Base-by-base conservation (phyloP, 2,329 filamentous ascomycete species). In the Neonectria neomacrospora region DNA sequence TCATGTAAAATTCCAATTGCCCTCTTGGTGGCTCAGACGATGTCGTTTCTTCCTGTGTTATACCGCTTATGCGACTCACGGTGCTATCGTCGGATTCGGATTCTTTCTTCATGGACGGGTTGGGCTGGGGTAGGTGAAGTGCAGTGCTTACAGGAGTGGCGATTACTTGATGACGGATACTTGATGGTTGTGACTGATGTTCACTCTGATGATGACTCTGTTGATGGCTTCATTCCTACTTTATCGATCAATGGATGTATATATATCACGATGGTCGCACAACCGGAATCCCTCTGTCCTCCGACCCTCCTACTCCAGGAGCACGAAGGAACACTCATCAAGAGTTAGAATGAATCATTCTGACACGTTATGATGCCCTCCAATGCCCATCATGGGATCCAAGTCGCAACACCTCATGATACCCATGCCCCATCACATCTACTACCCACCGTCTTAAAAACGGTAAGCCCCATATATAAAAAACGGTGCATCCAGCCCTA, bases 301-400 rank as follows among this genome's bases (percentile, higher is more conserved):
- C 14, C 14, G 3, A 6, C 16, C 14, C 28, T 10, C 23, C 26
- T 14, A 26, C 10, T 26, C 26, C 16, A 5, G 2, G 14, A 9
- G 11, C 6, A 12, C 23, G n/a, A 20, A 20, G 5, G 22, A 28
- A 22, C 26, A 41, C 32, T 48, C 62, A 58, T 53, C 41, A 30
- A 65, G 69, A 72, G 59, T 23, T 30, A 68, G 22, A 62, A 71
- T 75, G 71, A 74, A 63, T 71, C 73, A 74, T 70, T 50, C 52
- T 74, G 66, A 69, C 39, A n/a, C 26, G 22, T 44, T 47, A 32
- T 56, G 61, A 66, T 64, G 32, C 18, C 63, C 58, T 41, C n/a
- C 9, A 14, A 5, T n/a, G 37, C 4, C n/a, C 37, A 18, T 41
- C 37, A 20, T 41, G n/a, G 9, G 16, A 41, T 11, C n/a, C 34